Conservation (phyloP, 208 protist species). For the Leishmania arabica region DNA sequence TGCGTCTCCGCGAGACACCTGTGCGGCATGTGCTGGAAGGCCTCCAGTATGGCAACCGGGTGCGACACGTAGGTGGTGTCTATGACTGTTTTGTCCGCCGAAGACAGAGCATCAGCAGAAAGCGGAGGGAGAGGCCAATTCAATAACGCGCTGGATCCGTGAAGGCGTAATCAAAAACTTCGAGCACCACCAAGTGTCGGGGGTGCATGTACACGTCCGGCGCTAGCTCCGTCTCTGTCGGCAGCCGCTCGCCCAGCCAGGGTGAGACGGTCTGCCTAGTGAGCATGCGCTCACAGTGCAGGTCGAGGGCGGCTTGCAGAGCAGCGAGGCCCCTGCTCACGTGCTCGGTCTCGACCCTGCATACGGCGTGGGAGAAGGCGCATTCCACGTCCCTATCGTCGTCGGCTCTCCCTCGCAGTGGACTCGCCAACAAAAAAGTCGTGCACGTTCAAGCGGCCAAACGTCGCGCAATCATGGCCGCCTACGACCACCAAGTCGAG, state of each 20-base stretch:
- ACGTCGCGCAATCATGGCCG: slow-evolving; percentile 63
- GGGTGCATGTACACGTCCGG: slow-evolving; percentile 56
- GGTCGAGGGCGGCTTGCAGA: slow-evolving; percentile 38
- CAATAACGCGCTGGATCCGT: slow-evolving; percentile 36
- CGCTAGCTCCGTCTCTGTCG: slow-evolving; percentile 35
- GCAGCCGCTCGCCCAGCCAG: slow-evolving; percentile 45
- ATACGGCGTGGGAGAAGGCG: slow-evolving; percentile 48
- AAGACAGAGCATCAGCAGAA: slow-evolving; percentile 54
- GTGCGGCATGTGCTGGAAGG: slow-evolving; percentile 25
- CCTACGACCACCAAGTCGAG: not conserved
- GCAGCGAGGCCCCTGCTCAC: slow-evolving; percentile 43
- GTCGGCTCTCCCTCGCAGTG: not conserved
- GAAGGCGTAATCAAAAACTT: slow-evolving; percentile 60
- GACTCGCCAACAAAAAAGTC: slow-evolving; percentile 46
- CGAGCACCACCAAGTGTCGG: slow-evolving; percentile 44
- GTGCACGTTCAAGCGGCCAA: slow-evolving; percentile 39
- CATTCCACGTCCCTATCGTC: slow-evolving; percentile 1
- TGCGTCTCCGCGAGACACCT: slow-evolving; percentile 6
- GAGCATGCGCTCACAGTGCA: slow-evolving; percentile 39
- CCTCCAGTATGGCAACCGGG: slow-evolving; percentile 18
- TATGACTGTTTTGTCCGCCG: slow-evolving; percentile 44
- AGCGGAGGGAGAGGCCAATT: slow-evolving; percentile 47
- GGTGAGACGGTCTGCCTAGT: slow-evolving; percentile 27
- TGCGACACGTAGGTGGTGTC: slow-evolving; percentile 32
- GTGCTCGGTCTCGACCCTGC: slow-evolving; percentile 70